Evolutionary conservation across 2,329 filamentous ascomycete species (phyloP), one percentile per base, ranked within the genome.

Genomic region (Verticillium dahliae): DNA sequence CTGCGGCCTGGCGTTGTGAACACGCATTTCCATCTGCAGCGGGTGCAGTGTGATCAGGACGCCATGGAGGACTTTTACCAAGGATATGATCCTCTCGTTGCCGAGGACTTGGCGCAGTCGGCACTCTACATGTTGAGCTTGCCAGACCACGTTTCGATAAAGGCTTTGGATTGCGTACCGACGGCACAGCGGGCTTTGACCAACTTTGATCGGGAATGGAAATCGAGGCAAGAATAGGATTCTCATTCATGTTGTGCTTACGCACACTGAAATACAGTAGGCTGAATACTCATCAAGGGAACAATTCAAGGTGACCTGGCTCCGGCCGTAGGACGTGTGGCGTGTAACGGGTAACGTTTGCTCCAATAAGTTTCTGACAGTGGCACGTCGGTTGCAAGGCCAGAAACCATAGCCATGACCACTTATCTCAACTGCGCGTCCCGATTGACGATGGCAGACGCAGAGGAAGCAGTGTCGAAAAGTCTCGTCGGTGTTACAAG

Each of bases 81-180:
- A 10, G 33, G n/a, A 1, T 15, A 11, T 38, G 62, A 61, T 22
- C 78, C 78, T 1, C 68, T 81, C 13, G 65, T 77, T 39, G 69
- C 76, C 1, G 70, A 75, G 1, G 77, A 81, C 66, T 70, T 81
- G 35, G 78, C 78, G 0, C 72, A 76, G 2, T 72, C 73, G 4
- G 77, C 74, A 2, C 67, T 75, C 1, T 80, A 73, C 59, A 77
- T 81, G 76, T 65, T 82, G 50, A 69, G 65, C 10, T 72, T 73
- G 62, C 73, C 75, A 4, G 69, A 74, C 39, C 73, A 75, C 15
- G 31, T 64, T 3, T 65, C 63, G 11, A 68, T 81, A 2, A 81
- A 80, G 69, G 78, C 78, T 2, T 57, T 81, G 59, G 78, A 81
- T 69, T 72, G 80, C 18, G 77, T 81, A 34, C 76, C 78, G 5